These are phyloP conservation scores for Gliomastix tumulicola DNA, from an alignment of 2,329 filamentous ascomycete genomes.

Conservation along the genomic window DNA sequence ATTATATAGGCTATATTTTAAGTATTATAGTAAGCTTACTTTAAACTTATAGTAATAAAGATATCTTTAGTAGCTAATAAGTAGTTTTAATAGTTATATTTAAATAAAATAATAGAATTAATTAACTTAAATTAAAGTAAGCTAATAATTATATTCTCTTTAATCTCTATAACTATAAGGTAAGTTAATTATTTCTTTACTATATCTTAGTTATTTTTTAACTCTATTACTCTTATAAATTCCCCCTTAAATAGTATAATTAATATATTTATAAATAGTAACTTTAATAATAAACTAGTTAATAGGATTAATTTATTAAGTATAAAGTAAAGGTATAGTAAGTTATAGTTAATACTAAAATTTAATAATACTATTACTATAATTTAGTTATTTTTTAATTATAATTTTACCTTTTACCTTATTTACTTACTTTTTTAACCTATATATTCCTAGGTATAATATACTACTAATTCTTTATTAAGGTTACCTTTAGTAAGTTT, in stretches of 20 bases:
- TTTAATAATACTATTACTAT: slow-evolving; percentile 1
- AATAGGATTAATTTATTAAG: neutral
- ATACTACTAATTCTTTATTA: neutral
- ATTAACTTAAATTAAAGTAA: slow-evolving; percentile 1
- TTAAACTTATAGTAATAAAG: neutral
- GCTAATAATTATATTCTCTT: neutral
- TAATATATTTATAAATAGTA: slow-evolving; percentile 1
- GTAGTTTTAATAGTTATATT: neutral
- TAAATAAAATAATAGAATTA: neutral
- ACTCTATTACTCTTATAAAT: neutral
- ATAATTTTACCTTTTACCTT: neutral
- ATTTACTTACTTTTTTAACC: neutral
- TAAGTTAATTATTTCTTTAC: neutral
- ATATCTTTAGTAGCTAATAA: neutral
- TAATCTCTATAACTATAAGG: neutral
- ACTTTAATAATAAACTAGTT: neutral
- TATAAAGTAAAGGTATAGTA: neutral
- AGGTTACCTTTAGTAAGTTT: neutral
- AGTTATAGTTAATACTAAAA: neutral
- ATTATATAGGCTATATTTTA: neutral
- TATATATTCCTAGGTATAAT: neutral
- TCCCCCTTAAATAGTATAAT: neutral
- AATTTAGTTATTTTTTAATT: no score
- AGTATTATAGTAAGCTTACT: no score
- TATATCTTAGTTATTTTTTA: neutral